Base-by-base conservation (phyloP, 2,329 filamentous ascomycete genomes). In the Cryphonectria japonica region DNA sequence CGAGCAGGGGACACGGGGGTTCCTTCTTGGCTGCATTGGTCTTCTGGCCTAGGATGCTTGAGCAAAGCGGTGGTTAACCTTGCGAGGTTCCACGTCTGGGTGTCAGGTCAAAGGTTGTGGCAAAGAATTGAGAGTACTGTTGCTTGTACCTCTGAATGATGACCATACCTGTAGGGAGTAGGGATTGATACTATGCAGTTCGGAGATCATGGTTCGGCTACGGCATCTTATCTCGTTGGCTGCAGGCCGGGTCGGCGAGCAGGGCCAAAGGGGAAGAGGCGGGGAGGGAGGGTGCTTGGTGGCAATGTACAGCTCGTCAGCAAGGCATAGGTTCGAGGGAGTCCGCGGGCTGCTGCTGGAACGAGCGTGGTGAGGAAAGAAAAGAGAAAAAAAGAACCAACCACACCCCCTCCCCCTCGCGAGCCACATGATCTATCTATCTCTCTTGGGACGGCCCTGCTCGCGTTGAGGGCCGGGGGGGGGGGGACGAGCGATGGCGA, bases 171-270 rank as follows among this genome's bases (percentile, higher is more conserved):
- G 52, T 54, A 29, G 11, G 26, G 52, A 54, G 52, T 54, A 29
- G 11, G 26, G 52, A 54, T 32, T n/a, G 11, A 59, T 19, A 11
- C 37, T 39, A 39, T 39, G 37, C 9, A 16, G 54, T 32, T 32
- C 26, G 54, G 54, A 59, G 54, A 59, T 32, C 54, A 59, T 59
- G 54, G 54, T 59, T 64, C 61, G 61, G 61, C 22, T 43, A 29
- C 37, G 61, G 61, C 37, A 46, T 64, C 61, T 64, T 46, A 64
- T 64, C 61, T 64, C 22, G 34, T 13, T 62, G 60, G 61, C 37
- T 64, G 61, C 37, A 43, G n/a, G 32, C 22, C 32, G 59, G n/a
- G 39, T 26, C 34, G 37, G 37, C 37, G n/a, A 46, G 61, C 61
- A 32, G 61, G 60, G 34, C 19, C 37, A 39, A 41, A 22, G n/a